These are phyloP conservation scores for Trypanosoma brucei DNA, from an alignment of 208 protist species.

Conservation along the genomic window DNA sequence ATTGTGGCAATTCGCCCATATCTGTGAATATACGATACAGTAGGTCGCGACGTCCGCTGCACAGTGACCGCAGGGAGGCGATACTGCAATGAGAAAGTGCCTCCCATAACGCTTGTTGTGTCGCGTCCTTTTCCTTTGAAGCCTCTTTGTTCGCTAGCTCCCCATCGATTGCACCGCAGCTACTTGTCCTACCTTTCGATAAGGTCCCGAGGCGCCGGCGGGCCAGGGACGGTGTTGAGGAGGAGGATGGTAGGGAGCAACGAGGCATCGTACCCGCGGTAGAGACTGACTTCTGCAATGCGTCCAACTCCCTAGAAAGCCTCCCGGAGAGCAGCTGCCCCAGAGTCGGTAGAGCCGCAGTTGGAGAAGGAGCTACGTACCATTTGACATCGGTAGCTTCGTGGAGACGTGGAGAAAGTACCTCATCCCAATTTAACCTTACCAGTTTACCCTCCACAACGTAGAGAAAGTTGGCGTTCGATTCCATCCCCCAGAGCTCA, in stretches of 20 bases:
- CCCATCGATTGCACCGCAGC: not conserved
- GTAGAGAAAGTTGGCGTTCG: constrained; percentile 8
- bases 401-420: not conserved
- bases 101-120: constrained; percentile 17
- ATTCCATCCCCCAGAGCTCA: not conserved
- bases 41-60: constrained; percentile 27
- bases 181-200: not conserved
- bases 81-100: constrained; percentile 39
- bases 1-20: constrained; percentile 56
- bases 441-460: constrained; percentile 4
- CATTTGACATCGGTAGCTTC: not conserved
- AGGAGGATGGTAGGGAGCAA: not conserved
- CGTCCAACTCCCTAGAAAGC: not conserved
- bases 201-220: not conserved
- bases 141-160: not conserved
- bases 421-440: not conserved
- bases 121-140: not conserved
- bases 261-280: not conserved
- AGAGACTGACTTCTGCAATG: constrained; percentile 1
- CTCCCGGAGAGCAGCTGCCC: constrained; percentile 9
- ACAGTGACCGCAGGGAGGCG: constrained; percentile 24
- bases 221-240: not conserved
- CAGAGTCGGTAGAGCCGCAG: constrained; percentile 10
- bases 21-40: constrained; percentile 64
- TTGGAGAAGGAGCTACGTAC: constrained; percentile 11